Percentiles rank a stretch among this genome's conserved stretches.
These are phyloP conservation scores for Boletales sp. DNA, from an alignment of 768 basidiomycete genomes.

Conservation along the genomic window DNA sequence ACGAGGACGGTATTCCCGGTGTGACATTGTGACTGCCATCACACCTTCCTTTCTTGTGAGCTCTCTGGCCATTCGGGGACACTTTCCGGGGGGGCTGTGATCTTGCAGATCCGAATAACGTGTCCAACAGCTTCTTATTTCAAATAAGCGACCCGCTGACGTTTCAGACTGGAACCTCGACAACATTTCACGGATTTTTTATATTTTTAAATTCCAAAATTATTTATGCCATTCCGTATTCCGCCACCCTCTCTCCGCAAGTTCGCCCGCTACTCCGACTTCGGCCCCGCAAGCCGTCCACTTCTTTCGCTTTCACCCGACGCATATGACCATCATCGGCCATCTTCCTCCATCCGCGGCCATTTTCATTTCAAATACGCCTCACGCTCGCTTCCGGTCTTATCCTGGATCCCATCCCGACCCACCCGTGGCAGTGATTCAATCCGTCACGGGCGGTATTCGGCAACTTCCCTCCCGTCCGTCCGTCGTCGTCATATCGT, in stretches of 20 bases:
- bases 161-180: constrained; percentile 2
- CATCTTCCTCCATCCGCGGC: background rate
- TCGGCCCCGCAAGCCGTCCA: constrained; percentile 23
- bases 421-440: background rate
- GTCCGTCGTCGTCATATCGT: background rate
- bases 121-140: constrained; percentile 30
- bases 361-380: background rate
- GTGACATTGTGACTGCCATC: constrained; percentile 20
- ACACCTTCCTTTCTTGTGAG: constrained; percentile 9
- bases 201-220: constrained; percentile 1
- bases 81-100: constrained; percentile 5
- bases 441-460: background rate
- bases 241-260: constrained; percentile 4
- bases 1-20: constrained; percentile 2
- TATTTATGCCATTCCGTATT: constrained; percentile 10
- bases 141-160: constrained; percentile 15
- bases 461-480: background rate
- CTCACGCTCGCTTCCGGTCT: constrained; percentile 17
- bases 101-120: constrained; percentile 35
- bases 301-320: background rate
- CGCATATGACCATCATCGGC: constrained; percentile 15
- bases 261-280: constrained; percentile 1
- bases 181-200: constrained; percentile 4
- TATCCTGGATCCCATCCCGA: constrained; percentile 4
- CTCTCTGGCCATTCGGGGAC: constrained; percentile 11